Evolutionary conservation across 768 basidiomycete genomes (phyloP).

Genomic region (Russula emetica): DNA sequence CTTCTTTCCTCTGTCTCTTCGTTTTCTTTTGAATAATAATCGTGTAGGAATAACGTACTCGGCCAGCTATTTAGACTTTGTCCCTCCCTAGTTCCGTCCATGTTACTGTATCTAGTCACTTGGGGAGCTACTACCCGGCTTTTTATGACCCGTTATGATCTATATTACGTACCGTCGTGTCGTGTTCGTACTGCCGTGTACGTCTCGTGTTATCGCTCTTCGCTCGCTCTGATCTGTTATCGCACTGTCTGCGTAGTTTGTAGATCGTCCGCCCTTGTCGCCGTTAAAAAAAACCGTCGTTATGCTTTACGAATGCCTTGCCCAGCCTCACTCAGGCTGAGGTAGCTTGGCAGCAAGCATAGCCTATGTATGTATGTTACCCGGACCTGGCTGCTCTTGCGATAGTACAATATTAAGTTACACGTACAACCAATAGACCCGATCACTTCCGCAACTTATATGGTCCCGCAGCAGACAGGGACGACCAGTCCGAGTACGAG

Average conservation of each 20-base stretch:
- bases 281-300: not conserved
- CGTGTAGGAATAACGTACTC: conserved; percentile 18
- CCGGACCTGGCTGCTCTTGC: no score
- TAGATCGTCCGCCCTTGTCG: not conserved
- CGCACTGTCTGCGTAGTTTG: not conserved
- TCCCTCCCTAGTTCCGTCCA: not conserved
- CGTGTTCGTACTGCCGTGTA: conserved; percentile 18
- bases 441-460: no score
- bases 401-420: no score
- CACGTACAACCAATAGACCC: no score
- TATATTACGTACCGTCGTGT: conserved; percentile 13
- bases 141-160: conserved; percentile 15
- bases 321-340: no score
- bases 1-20: not conserved
- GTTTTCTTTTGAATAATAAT: not conserved
- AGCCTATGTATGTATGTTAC: not conserved
- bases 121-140: not conserved
- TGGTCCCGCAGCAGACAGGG: no score
- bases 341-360: not conserved
- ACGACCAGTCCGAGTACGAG: no score
- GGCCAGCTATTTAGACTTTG: not conserved
- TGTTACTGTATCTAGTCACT: not conserved
- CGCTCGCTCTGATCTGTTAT: conserved; percentile 10
- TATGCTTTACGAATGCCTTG: not conserved
- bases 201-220: conserved; percentile 22